Conservation (phyloP, 805 yeast genomes). For the Wickerhamomyces pijperi region DNA sequence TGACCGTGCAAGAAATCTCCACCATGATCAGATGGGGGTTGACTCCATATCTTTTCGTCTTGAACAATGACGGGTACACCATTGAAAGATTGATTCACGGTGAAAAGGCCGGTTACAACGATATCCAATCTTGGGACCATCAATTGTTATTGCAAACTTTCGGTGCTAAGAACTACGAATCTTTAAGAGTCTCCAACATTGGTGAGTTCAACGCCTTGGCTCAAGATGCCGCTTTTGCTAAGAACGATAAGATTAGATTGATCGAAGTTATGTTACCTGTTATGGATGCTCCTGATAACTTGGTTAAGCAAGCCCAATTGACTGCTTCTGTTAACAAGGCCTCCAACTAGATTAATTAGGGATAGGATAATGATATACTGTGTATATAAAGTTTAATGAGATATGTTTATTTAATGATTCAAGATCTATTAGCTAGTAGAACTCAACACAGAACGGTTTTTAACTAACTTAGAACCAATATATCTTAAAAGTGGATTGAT, state of each 20-base stretch:
- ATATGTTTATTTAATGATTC: too few species aligned
- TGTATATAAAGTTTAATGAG: too few species aligned
- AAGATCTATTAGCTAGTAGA: too few species aligned
- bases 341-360: too few species aligned
- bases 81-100: conserved; percentile 66
- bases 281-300: conserved; percentile 55
- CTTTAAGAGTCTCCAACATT: conserved; percentile 37
- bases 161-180: conserved; percentile 38
- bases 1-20: conserved; percentile 61
- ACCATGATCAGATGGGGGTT: conserved; percentile 53
- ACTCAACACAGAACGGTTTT: too few species aligned
- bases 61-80: conserved; percentile 64
- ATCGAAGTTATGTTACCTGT: conserved; percentile 55
- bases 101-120: conserved; percentile 47
- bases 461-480: too few species aligned
- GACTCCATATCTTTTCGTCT: conserved; percentile 55
- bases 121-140: conserved; percentile 59
- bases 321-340: too few species aligned
- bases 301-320: conserved; percentile 54
- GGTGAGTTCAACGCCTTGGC: conserved; percentile 47
- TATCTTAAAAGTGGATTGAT: too few species aligned
- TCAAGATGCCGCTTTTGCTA: conserved; percentile 33
- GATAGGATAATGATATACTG: too few species aligned
- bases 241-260: conserved; percentile 46
- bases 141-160: conserved; percentile 36